A percentile compares a stretch with the other conserved stretches of the same genome.
Conservation (phyloP, 2,329 filamentous ascomycete genomes). For the Cryphonectria japonica region DNA sequence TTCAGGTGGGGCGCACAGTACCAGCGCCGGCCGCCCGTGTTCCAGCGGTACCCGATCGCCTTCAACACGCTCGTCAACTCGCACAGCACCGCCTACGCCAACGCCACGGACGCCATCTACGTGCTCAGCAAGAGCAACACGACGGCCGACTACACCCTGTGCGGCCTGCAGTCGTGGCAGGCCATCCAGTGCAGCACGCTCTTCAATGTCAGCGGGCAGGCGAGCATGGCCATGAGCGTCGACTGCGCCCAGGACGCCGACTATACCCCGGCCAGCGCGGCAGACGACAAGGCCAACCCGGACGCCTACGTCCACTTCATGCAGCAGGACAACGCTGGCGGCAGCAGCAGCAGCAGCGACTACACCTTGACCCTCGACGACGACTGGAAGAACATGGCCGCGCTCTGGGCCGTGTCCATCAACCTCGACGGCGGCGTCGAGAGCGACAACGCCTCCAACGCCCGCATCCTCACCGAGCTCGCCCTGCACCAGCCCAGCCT, state of each 20-base stretch:
- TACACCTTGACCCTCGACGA: conserved; percentile 33
- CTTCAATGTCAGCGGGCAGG: conserved; percentile 58
- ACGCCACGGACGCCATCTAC: conserved; percentile 60
- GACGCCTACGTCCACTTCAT: conserved; percentile 58
- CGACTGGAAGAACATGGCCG: conserved; percentile 61
- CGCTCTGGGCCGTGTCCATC: conserved; percentile 58
- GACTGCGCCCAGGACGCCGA: conserved; percentile 51
- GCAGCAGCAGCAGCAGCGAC: conserved; percentile 18
- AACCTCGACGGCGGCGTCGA: conserved; percentile 59
- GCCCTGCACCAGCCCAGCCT: conserved; percentile 49
- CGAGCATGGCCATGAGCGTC: conserved; percentile 62
- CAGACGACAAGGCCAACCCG: conserved; percentile 41
- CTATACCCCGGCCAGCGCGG: conserved; percentile 14
- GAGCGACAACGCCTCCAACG: conserved; percentile 61
- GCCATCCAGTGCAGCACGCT: conserved; percentile 69
- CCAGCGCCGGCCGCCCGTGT: conserved; percentile 56
- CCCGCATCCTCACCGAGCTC: conserved; percentile 60
- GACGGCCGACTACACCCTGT: conserved; percentile 64
- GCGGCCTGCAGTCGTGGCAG: conserved; percentile 65
- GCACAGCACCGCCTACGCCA: conserved; percentile 36
- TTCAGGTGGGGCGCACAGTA: conserved; percentile 68
- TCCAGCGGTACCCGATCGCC: conserved; percentile 56
- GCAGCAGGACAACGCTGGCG: background rate
- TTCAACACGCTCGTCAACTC: conserved; percentile 71
- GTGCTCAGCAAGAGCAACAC: conserved; percentile 58